Conservation (phyloP, 1,139 yeast genomes). For the Pichia sp. region DNA sequence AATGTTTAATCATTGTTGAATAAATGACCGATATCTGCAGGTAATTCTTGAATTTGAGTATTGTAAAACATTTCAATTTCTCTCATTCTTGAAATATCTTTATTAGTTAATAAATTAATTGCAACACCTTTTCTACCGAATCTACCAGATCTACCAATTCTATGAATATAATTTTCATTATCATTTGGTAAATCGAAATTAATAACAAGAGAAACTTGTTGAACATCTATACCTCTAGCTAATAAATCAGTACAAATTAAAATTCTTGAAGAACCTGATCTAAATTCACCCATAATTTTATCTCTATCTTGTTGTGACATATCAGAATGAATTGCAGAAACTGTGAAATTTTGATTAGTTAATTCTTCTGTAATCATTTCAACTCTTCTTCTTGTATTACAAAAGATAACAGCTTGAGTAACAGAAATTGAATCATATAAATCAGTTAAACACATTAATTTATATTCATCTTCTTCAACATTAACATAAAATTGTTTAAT, state of each 20-base stretch:
- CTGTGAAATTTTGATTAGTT: conserved; percentile 85
- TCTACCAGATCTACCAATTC: conserved; percentile 99
- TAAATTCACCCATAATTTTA: conserved; percentile 95
- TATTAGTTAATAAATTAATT: conserved; percentile 89
- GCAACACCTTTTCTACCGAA: conserved; percentile 99
- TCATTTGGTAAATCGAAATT: conserved; percentile 96
- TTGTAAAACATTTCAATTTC: conserved; percentile 98
- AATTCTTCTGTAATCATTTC: conserved; percentile 86
- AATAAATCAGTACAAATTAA: conserved; percentile 94
- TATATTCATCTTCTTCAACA: conserved; percentile 88
- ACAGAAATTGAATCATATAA: conserved; percentile 96
- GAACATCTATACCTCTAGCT: conserved; percentile 99
- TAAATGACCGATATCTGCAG: conserved; percentile 83
- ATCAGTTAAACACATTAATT: conserved; percentile 93
- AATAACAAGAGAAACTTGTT: conserved; percentile 96
- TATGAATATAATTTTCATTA: conserved; percentile 97
- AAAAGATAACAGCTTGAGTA: conserved; percentile 98
- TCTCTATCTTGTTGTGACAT: conserved; percentile 97
- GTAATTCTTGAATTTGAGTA: conserved; percentile 97
- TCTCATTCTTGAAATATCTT: conserved; percentile 90
- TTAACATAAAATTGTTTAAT: conserved; percentile 93
- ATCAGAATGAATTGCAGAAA: conserved; percentile 96
- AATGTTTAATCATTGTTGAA: conserved; percentile 36
- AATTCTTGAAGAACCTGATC: conserved; percentile 97
- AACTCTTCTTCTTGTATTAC: conserved; percentile 98